phyloP scores from a whole-genome alignment of 768 basidiomycete species.

The Punctularia strigosozonata region DNA sequence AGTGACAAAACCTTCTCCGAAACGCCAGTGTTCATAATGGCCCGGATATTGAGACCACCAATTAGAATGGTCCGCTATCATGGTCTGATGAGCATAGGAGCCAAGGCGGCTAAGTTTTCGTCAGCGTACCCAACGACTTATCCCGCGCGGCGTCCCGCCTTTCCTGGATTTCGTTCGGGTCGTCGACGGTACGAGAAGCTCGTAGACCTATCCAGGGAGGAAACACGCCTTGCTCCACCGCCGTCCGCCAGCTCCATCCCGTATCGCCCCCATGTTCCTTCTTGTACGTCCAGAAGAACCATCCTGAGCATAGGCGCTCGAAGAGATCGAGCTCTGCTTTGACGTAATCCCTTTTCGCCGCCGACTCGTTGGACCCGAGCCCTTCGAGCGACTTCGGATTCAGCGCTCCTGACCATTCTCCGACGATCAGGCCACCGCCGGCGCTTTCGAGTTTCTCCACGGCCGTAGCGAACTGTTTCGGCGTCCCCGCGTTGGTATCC shows the following conservation, averaged over 20 bases:
- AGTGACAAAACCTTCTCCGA: constrained; percentile 47
- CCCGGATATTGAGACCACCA: constrained; percentile 44
- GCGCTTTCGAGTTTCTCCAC: constrained; percentile 20
- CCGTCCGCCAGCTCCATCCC: constrained; percentile 67
- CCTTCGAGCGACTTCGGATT: constrained; percentile 52
- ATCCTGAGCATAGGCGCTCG: constrained; percentile 54
- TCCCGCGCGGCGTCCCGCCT: constrained; percentile 16
- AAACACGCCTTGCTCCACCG: constrained; percentile 48
- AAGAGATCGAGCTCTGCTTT: constrained; percentile 55
- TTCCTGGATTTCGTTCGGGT: constrained; percentile 27
- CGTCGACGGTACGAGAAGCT: constrained; percentile 5
- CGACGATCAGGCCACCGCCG: constrained; percentile 51
- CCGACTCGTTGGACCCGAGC: constrained; percentile 26
- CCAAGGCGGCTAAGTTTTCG: neutral
- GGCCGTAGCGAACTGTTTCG: constrained; percentile 25
- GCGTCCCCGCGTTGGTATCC: constrained; percentile 27
- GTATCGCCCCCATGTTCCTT: constrained; percentile 53
- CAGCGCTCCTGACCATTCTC: constrained; percentile 72
- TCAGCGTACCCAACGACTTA: constrained; percentile 16
- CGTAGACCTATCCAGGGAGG: constrained; percentile 23
- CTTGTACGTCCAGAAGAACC: constrained; percentile 82
- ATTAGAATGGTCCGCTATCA: constrained; percentile 21
- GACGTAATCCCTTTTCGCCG: constrained; percentile 36
- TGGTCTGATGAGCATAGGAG: neutral
- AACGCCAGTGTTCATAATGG: constrained; percentile 55